phyloP scores from a whole-genome alignment of 2,329 filamentous ascomycete genomes.

The Aspergillus aculeatus region DNA sequence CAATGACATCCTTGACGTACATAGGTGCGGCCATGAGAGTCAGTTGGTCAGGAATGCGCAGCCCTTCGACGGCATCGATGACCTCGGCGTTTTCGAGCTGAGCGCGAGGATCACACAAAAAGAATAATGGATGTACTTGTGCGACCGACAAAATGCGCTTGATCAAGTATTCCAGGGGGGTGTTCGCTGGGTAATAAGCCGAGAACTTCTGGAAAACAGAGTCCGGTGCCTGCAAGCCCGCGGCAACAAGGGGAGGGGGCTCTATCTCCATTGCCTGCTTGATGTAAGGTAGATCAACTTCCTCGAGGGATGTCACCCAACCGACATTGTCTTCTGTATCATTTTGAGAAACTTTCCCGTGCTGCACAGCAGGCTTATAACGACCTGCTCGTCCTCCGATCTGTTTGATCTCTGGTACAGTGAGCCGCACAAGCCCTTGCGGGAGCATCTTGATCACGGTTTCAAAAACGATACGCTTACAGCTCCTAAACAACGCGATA shows the following conservation, averaged over 20 bases:
- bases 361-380: constrained; percentile 69
- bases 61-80: constrained; percentile 66
- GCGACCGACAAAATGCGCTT: constrained; percentile 70
- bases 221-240: constrained; percentile 72
- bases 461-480: constrained; percentile 89
- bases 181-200: constrained; percentile 74
- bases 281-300: constrained; percentile 65
- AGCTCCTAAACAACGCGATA: constrained; percentile 51
- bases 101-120: constrained; percentile 65
- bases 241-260: constrained; percentile 65
- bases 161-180: constrained; percentile 81
- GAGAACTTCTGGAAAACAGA: constrained; percentile 72
- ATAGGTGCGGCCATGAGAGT: constrained; percentile 72
- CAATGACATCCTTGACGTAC: constrained; percentile 49
- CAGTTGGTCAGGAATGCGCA: constrained; percentile 73
- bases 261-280: constrained; percentile 62
- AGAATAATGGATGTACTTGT: constrained; percentile 64
- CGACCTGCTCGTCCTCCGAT: constrained; percentile 91
- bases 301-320: constrained; percentile 74
- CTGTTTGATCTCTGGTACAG: constrained; percentile 82
- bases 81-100: constrained; percentile 67
- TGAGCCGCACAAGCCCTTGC: constrained; percentile 55
- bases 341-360: constrained; percentile 23
- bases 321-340: constrained; percentile 53
- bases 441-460: constrained; percentile 71